These are phyloP conservation scores for Lactarius pseudohatsudake DNA, from an alignment of 768 basidiomycete species.

Conservation along the genomic window DNA sequence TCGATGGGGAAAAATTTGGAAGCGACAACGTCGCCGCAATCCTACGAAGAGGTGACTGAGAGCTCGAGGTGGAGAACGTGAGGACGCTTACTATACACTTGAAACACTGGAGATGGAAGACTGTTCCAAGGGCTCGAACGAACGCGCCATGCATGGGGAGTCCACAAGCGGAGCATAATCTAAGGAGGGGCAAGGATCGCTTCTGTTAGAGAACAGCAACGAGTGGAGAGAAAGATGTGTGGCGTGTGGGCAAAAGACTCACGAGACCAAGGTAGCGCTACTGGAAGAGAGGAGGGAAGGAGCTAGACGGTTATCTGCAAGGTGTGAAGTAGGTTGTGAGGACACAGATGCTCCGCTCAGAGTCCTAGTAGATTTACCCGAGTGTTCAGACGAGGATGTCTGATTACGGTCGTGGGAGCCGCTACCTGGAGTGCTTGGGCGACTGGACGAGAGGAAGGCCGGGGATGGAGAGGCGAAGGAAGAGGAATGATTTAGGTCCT, in stretches of 20 bases:
- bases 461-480: slow-evolving; percentile 29
- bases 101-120: slow-evolving; percentile 98
- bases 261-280: slow-evolving; percentile 45
- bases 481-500: slow-evolving; percentile 63
- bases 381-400: slow-evolving; percentile 55
- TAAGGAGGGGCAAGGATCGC: slow-evolving; percentile 33
- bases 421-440: slow-evolving; percentile 58
- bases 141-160: slow-evolving; percentile 92
- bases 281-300: slow-evolving; percentile 56
- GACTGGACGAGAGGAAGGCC: slow-evolving; percentile 53
- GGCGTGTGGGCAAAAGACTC: neutral
- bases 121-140: slow-evolving; percentile 89
- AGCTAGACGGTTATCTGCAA: slow-evolving; percentile 42
- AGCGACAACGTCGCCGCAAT: slow-evolving; percentile 94
- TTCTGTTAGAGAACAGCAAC: slow-evolving; percentile 9
- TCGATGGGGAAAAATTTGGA: slow-evolving; percentile 99
- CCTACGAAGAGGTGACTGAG: slow-evolving; percentile 48
- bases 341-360: slow-evolving; percentile 48
- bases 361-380: slow-evolving; percentile 48
- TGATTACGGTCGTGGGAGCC: slow-evolving; percentile 45
- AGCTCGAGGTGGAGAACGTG: slow-evolving; percentile 14
- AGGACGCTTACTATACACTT: slow-evolving; percentile 80
- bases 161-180: slow-evolving; percentile 75
- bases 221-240: neutral
- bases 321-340: slow-evolving; percentile 55